A percentile compares a stretch with the other conserved stretches of the same genome.
These are phyloP conservation scores for Penicillium salamii DNA, from an alignment of 495 filamentous ascomycete species.

Conservation along the genomic window DNA sequence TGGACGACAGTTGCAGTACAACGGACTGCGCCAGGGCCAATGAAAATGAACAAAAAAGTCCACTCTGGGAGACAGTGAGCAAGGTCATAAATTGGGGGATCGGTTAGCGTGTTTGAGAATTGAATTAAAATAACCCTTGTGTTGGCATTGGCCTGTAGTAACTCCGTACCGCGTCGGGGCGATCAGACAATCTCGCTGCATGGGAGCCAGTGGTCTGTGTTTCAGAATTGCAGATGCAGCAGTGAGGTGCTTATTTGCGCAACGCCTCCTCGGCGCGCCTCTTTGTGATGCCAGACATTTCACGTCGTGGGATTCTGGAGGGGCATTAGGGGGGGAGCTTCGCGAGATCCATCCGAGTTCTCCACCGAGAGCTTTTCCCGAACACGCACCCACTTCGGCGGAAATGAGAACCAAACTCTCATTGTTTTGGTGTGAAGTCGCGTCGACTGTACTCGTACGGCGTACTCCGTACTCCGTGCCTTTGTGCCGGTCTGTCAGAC, in stretches of 20 bases:
- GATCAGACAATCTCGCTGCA: conserved; percentile 33
- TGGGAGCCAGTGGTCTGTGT: conserved; percentile 29
- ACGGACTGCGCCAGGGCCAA: conserved; percentile 9
- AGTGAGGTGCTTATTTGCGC: background rate
- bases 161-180: conserved; percentile 19
- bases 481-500: background rate
- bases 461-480: too few species aligned
- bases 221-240: conserved; percentile 17
- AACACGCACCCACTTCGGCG: conserved; percentile 1
- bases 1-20: background rate
- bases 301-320: conserved; percentile 5
- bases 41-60: conserved; percentile 2
- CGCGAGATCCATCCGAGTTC: conserved; percentile 26
- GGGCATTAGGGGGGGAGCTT: conserved; percentile 9
- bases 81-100: conserved; percentile 19
- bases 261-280: background rate
- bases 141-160: too few species aligned
- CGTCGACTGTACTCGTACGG: too few species aligned
- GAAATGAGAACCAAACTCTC: conserved; percentile 9
- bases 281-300: conserved; percentile 4
- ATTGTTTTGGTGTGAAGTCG: conserved; percentile 12
- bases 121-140: conserved; percentile 12
- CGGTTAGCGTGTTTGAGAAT: conserved; percentile 26
- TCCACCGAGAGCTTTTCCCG: conserved; percentile 16
- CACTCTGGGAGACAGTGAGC: background rate